phyloP scores from a whole-genome alignment of 208 protist genomes.

The Zelonia costaricensis region DNA sequence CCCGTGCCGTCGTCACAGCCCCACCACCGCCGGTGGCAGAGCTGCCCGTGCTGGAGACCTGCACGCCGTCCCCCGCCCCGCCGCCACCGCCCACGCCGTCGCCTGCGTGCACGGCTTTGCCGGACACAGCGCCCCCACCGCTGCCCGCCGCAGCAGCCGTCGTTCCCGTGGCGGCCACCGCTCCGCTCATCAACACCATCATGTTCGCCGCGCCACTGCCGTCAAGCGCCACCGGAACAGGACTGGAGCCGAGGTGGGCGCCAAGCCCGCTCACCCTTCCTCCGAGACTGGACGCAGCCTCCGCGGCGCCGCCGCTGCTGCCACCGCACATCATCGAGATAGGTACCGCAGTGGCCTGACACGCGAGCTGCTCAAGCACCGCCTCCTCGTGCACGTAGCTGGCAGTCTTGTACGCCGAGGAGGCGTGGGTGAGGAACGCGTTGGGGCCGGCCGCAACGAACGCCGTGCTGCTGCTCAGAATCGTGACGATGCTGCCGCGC shows the following conservation, averaged over 20 bases:
- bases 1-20: background rate
- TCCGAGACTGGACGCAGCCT: too few species aligned
- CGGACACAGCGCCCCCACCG: too few species aligned
- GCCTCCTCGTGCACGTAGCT: constrained; percentile 8
- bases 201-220: too few species aligned
- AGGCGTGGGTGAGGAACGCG: constrained; percentile 29
- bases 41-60: background rate
- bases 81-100: background rate
- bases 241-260: too few species aligned
- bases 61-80: background rate
- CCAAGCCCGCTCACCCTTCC: too few species aligned
- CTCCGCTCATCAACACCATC: too few species aligned
- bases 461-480: constrained; percentile 28
- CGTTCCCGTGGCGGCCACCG: too few species aligned
- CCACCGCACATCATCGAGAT: too few species aligned
- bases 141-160: too few species aligned
- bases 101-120: background rate
- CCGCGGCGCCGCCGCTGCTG: too few species aligned
- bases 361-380: constrained; percentile 13
- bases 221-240: too few species aligned
- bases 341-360: constrained; percentile 4
- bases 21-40: background rate
- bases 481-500: constrained; percentile 29
- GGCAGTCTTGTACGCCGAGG: constrained; percentile 6
- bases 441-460: constrained; percentile 58